phyloP scores from a whole-genome alignment of 176 grass and related monocot species.

The Phyllostachys edulis region DNA sequence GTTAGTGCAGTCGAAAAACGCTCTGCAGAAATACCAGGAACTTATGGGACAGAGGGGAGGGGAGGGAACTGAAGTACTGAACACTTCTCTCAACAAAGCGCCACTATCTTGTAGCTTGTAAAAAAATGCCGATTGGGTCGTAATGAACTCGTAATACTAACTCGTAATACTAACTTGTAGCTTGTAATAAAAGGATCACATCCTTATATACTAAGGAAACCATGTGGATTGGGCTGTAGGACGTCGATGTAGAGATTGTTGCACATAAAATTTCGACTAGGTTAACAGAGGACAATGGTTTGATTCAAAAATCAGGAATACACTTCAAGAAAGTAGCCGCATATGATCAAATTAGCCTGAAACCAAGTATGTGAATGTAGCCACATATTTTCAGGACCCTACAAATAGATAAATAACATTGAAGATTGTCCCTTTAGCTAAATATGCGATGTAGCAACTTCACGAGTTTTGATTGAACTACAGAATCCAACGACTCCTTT shows the following conservation, averaged over 20 bases:
- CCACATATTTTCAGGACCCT: not conserved
- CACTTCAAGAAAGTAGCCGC: not conserved
- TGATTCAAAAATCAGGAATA: not conserved
- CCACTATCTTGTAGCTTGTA: too few species aligned
- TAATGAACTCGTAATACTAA: too few species aligned
- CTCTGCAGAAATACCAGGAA: not conserved
- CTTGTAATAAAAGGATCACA: too few species aligned
- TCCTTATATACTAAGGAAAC: too few species aligned
- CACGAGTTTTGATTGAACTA: slow-evolving; percentile 24
- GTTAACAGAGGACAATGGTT: not conserved
- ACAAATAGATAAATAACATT: not conserved
- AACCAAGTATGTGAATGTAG: not conserved
- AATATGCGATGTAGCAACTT: not conserved
- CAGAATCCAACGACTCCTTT: slow-evolving; percentile 2
- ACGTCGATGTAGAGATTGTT: not conserved
- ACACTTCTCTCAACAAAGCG: too few species aligned
- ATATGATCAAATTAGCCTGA: slow-evolving; percentile 5
- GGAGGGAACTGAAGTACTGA: too few species aligned
- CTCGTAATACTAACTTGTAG: too few species aligned
- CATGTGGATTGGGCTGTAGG: too few species aligned
- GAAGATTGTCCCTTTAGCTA: not conserved
- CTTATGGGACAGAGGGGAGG: too few species aligned
- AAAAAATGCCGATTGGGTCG: too few species aligned
- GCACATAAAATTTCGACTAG: not conserved
- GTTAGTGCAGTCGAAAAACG: not conserved